Conservation (phyloP, 805 yeast genomes). For the Kuraishia molischiana region DNA sequence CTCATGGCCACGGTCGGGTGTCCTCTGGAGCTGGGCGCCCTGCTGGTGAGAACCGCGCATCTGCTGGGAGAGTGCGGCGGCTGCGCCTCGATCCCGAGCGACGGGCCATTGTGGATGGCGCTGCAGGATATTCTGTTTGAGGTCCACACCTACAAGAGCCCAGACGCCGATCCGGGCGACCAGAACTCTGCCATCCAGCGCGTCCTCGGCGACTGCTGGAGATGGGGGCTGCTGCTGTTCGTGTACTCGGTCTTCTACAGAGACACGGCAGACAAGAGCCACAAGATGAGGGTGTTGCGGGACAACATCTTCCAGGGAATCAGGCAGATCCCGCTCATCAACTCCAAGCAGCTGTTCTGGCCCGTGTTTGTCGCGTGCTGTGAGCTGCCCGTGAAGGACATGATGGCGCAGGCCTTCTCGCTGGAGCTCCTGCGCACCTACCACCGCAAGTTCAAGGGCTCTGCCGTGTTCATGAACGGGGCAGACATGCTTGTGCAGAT, state of each 20-base stretch:
- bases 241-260: neutral
- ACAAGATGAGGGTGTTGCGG: neutral
- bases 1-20: neutral
- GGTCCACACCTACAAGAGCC: neutral
- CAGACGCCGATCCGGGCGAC: too few relatives aligned
- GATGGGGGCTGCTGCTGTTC: neutral
- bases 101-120: neutral
- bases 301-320: neutral
- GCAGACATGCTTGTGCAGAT: neutral
- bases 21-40: neutral
- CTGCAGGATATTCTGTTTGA: neutral
- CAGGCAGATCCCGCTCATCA: neutral
- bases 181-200: neutral
- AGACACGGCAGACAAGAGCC: neutral
- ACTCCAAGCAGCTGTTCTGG: neutral
- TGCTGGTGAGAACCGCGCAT: neutral
- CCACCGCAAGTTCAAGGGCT: neutral
- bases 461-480: neutral
- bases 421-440: neutral
- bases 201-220: neutral
- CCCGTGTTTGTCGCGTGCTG: neutral
- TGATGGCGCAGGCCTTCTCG: neutral
- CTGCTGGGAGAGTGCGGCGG: neutral
- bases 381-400: neutral
- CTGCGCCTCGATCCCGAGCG: neutral